Evolutionary conservation across 495 filamentous ascomycete genomes (phyloP).

Genomic region (Penicillium angulare): DNA sequence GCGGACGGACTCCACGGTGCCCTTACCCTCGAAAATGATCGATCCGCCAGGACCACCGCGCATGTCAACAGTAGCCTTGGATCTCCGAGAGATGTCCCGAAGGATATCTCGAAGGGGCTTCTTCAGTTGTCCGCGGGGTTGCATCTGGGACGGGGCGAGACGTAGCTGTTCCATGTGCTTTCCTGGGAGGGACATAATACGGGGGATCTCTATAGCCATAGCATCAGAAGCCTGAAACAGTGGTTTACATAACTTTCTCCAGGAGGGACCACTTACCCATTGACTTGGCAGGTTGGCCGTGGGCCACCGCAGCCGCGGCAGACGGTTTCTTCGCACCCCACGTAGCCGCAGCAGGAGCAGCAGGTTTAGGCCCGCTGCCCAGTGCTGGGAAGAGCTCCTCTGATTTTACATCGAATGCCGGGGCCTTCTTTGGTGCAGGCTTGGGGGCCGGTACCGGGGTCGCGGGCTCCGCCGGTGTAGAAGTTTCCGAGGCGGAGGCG

Average conservation of each 20-base stretch:
- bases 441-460: conserved; percentile 28
- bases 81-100: conserved; percentile 82
- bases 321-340: conserved; percentile 65
- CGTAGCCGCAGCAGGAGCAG: conserved; percentile 58
- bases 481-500: conserved; percentile 15
- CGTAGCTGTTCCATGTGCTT: conserved; percentile 73
- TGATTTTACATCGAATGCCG: conserved; percentile 72
- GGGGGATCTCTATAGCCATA: conserved; percentile 42
- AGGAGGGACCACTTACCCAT: conserved; percentile 34
- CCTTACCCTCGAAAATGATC: conserved; percentile 76
- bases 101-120: conserved; percentile 77
- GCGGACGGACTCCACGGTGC: conserved; percentile 71
- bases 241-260: not conserved
- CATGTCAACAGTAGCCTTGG: conserved; percentile 81
- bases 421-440: conserved; percentile 43
- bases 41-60: conserved; percentile 62
- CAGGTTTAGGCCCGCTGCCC: conserved; percentile 67
- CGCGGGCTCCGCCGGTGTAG: conserved; percentile 17
- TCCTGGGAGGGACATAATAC: conserved; percentile 68
- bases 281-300: conserved; percentile 51
- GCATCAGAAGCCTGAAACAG: conserved; percentile 1
- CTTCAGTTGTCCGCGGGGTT: conserved; percentile 72
- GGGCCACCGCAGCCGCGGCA: conserved; percentile 56
- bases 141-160: conserved; percentile 68
- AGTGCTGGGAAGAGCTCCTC: conserved; percentile 89